Conservation (phyloP, 1,139 yeast genomes). For the Debaryomyces psychrophilus region DNA sequence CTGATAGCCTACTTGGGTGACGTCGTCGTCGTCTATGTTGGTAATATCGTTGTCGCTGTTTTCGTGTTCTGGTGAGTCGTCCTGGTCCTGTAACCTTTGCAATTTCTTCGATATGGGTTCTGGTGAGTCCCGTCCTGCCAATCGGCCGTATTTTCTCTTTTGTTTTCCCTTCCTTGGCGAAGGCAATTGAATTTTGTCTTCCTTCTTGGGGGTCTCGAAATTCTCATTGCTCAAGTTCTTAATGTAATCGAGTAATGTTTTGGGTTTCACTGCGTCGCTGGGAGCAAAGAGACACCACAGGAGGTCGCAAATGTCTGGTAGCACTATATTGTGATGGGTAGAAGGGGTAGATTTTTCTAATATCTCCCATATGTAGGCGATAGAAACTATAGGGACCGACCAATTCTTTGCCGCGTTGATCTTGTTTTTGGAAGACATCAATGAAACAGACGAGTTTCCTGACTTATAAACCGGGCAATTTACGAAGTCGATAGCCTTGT, state of each 20-base stretch:
- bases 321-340: constrained; percentile 16
- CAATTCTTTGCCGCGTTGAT: constrained; percentile 59
- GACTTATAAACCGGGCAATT: constrained; percentile 40
- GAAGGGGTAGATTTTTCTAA: constrained; percentile 24
- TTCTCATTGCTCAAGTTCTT: constrained; percentile 17
- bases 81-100: constrained; percentile 14
- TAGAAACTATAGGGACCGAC: constrained; percentile 58
- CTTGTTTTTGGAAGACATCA: constrained; percentile 53
- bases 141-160: constrained; percentile 40
- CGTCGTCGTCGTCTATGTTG: constrained; percentile 27
- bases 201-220: constrained; percentile 10
- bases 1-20: constrained; percentile 37
- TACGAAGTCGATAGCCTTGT: constrained; percentile 36
- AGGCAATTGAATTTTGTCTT: constrained; percentile 30
- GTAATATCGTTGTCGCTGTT: constrained; percentile 23
- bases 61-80: constrained; percentile 6
- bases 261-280: constrained; percentile 21
- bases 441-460: constrained; percentile 35
- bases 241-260: constrained; percentile 38
- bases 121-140: constrained; percentile 27
- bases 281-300: constrained; percentile 61
- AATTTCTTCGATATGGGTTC: constrained; percentile 21
- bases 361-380: constrained; percentile 55
- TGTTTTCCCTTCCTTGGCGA: constrained; percentile 42
- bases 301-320: constrained; percentile 43